Conservation (phyloP, 1,284 basidiomycete genomes). For the Chiua sp. region DNA sequence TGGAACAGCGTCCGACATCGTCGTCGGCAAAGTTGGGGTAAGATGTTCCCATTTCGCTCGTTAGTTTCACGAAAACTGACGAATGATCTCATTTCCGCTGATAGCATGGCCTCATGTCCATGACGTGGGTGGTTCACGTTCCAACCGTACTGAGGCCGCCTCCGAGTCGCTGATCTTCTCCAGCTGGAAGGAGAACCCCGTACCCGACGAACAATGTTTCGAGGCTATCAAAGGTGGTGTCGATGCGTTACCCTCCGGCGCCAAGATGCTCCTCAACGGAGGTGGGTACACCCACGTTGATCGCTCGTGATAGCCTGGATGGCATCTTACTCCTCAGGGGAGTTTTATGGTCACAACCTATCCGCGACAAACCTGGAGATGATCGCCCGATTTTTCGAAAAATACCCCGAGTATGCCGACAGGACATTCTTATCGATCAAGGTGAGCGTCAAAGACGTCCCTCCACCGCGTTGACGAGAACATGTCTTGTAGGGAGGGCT, state of each 20-base stretch:
- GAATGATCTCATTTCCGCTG: neutral
- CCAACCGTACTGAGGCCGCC: neutral
- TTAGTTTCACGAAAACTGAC: too few species aligned
- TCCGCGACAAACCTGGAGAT: conserved; percentile 47
- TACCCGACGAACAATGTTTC: conserved; percentile 60
- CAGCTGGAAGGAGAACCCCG: conserved; percentile 18
- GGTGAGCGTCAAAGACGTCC: too few species aligned
- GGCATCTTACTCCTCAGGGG: conserved; percentile 15
- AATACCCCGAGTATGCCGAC: conserved; percentile 57
- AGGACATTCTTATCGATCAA: conserved; percentile 53
- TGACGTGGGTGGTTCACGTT: conserved; percentile 25
- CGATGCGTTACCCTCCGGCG: conserved; percentile 49
- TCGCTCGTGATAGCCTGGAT: too few species aligned
- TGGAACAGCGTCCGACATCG: conserved; percentile 28
- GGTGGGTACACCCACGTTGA: conserved; percentile 31
- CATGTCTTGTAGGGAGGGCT: too few species aligned
- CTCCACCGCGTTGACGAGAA: too few species aligned
- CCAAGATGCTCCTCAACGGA: conserved; percentile 55
- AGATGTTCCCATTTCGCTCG: conserved; percentile 8
- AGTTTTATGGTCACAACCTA: conserved; percentile 38
- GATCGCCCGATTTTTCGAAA: conserved; percentile 50
- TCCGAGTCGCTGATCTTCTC: conserved; percentile 6
- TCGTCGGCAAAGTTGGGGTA: conserved; percentile 42
- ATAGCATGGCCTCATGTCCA: conserved; percentile 32
- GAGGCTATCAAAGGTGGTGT: conserved; percentile 67